These are phyloP conservation scores for Microcos paniculata DNA, from an alignment of 345 rosid species.

Conservation along the genomic window DNA sequence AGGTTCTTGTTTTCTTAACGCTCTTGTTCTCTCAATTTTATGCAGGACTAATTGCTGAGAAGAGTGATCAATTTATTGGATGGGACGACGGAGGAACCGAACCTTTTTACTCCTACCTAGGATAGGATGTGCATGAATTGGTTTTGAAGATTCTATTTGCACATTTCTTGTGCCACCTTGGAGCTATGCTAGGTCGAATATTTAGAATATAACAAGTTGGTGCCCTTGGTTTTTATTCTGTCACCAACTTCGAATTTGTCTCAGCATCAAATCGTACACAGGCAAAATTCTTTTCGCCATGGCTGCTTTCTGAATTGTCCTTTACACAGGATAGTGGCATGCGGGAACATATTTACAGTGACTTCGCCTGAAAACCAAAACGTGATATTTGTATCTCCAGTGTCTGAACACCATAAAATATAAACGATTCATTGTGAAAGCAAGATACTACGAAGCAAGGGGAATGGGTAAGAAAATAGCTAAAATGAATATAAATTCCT, in stretches of 20 bases:
- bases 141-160: neutral
- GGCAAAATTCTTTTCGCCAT: neutral
- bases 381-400: neutral
- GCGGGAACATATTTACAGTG: neutral
- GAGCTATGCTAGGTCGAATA: neutral
- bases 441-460: too few species aligned
- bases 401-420: neutral
- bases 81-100: neutral
- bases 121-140: neutral
- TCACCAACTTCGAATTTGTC: neutral
- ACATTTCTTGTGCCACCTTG: neutral
- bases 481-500: neutral
- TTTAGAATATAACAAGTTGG: neutral
- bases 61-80: neutral
- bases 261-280: neutral
- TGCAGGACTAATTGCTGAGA: conserved; percentile 10
- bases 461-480: neutral
- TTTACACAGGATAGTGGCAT: neutral
- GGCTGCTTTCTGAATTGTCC: neutral
- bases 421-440: neutral
- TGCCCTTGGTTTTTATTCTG: neutral
- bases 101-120: neutral
- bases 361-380: neutral
- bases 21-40: neutral
- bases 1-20: neutral